Base-by-base conservation (phyloP, 2,329 filamentous ascomycete species). In the Talaromyces sp. region DNA sequence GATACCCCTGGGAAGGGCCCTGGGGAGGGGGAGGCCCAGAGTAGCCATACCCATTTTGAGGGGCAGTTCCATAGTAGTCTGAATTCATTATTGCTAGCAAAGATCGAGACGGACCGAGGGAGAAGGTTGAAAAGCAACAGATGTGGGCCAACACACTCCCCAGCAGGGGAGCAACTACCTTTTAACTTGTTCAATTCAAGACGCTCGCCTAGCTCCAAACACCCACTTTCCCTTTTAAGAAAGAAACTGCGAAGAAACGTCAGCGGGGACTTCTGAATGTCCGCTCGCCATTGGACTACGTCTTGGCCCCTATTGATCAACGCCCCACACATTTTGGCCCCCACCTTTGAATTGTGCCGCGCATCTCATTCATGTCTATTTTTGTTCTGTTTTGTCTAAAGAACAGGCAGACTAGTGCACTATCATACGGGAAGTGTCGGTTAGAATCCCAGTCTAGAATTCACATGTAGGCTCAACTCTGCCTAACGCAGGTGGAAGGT, bases 1-100 rank as follows among this genome's bases (percentile, higher is more conserved):
- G 58, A 50, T 70, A 54, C 17, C 48, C 50, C 53, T 64, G 52
- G 59, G 69, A 61, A 62, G 60, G 58, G 46, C 51, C 45, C 39
- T 53, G 45, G 40, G 51, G 32, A 39, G 51, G 45, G 4, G 51
- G 45, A 41, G 45, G n/a, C 39, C 33, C 45, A 48, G 50, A 33
- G 45, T 48, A 39, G 50, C 44, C 44, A 49, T 39, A 49, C 49
- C 43, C 49, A 35, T 51, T 46, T 53, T 49, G 45, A 41, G 45
- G 19, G 37, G 50, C 20, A 49, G 51, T 49, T 53, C 51, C 51
- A 14, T 53, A 53, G 45, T 53, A 53, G 17, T 53, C 51, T 41
- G 39, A 22, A 41, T 53, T 53, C 51, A 53, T 53, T 40, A 32
- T 53, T 53, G 44, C 44, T 47, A 43, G 46, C 24, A 41, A 45